Conservation (phyloP, 352 stramenopile genomes). For the Phytophthora pseudosyringae region DNA sequence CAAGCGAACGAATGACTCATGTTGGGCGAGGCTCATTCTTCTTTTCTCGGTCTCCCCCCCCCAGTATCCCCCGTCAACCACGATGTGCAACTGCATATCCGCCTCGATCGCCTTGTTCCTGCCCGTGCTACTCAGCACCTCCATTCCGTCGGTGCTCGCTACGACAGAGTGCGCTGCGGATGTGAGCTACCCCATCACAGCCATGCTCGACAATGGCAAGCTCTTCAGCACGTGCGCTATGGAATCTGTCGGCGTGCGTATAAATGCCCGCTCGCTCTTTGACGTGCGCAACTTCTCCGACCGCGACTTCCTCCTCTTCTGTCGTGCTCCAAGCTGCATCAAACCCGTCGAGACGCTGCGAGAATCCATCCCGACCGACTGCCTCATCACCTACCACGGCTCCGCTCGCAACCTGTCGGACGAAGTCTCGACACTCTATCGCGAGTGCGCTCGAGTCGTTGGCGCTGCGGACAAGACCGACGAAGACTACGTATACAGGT, state of each 20-base stretch:
- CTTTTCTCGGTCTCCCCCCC: conserved; percentile 18
- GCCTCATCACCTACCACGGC: conserved; percentile 24
- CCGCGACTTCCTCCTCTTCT: conserved; percentile 32
- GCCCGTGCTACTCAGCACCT: conserved; percentile 3
- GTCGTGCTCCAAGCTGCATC: conserved; percentile 25
- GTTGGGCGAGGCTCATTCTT: conserved; percentile 2
- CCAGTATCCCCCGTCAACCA: neutral
- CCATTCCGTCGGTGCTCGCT: conserved; percentile 4
- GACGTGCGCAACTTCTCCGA: conserved; percentile 31
- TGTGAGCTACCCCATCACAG: conserved; percentile 16
- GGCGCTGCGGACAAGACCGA: conserved; percentile 19
- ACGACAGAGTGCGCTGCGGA: conserved; percentile 7
- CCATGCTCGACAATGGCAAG: conserved; percentile 22
- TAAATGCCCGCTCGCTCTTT: conserved; percentile 18
- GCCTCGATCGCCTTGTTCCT: conserved; percentile 1
- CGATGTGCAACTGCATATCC: neutral
- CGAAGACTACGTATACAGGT: conserved; percentile 25
- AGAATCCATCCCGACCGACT: conserved; percentile 21
- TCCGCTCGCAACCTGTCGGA: conserved; percentile 1
- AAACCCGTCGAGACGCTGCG: conserved; percentile 25
- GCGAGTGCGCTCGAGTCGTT: conserved; percentile 19
- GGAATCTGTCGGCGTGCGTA: neutral
- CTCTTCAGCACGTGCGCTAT: conserved; percentile 26
- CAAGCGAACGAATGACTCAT: no score
- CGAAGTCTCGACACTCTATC: conserved; percentile 23